Percentiles rank a stretch among this genome's conserved stretches.
Conservation (phyloP, 1,284 basidiomycete genomes). For the Erythrobasidium hasegawianum region DNA sequence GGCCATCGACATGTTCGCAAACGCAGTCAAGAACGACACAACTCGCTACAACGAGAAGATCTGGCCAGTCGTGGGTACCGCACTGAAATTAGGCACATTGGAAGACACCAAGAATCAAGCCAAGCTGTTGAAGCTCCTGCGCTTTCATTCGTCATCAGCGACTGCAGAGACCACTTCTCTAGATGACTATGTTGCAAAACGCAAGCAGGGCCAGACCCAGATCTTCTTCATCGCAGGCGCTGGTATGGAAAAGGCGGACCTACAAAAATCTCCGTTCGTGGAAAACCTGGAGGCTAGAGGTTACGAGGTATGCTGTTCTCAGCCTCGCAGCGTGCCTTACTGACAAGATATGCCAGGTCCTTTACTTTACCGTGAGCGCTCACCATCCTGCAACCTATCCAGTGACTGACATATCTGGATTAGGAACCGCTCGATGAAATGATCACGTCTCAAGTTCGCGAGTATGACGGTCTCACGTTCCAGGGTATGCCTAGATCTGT, state of each 20-base stretch:
- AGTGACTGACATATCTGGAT: no score
- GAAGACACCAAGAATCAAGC: slow-evolving; percentile 66
- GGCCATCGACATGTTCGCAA: slow-evolving; percentile 70
- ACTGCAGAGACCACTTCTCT: slow-evolving; percentile 35
- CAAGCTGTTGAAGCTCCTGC: slow-evolving; percentile 66
- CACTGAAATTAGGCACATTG: slow-evolving; percentile 79
- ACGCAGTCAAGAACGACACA: slow-evolving; percentile 52
- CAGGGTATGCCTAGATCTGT: slow-evolving; percentile 58
- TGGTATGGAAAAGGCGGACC: slow-evolving; percentile 39
- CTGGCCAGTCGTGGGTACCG: slow-evolving; percentile 54
- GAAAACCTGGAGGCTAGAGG: slow-evolving; percentile 89
- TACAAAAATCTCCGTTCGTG: slow-evolving; percentile 83
- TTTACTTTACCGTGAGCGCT: neutral
- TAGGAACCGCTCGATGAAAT: slow-evolving; percentile 84
- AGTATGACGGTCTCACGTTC: slow-evolving; percentile 61
- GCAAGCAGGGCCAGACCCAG: slow-evolving; percentile 76
- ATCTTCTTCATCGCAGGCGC: slow-evolving; percentile 52
- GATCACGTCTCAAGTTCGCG: slow-evolving; percentile 43
- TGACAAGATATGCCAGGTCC: no score
- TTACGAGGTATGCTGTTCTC: slow-evolving; percentile 85
- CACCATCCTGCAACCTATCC: no score
- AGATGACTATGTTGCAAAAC: slow-evolving; percentile 70
- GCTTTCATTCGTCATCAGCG: slow-evolving; percentile 61
- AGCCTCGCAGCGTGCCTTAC: no score
- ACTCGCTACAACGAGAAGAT: slow-evolving; percentile 20